Evolutionary conservation across 2,329 filamentous ascomycete genomes (phyloP).

Genomic region (Fusarium heterosporum): DNA sequence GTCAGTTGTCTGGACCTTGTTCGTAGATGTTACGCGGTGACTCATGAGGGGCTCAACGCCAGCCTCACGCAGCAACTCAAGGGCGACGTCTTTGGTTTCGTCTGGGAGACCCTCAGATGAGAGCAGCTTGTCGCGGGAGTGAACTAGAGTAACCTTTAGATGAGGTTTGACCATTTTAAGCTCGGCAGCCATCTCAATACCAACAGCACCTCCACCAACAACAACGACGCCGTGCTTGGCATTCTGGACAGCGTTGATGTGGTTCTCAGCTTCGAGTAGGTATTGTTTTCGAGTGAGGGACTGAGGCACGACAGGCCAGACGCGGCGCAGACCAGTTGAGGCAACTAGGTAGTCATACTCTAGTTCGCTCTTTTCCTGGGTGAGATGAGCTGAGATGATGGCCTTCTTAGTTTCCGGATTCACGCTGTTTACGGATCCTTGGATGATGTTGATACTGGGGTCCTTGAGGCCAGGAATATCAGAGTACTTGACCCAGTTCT

Average conservation of each 20-base stretch:
- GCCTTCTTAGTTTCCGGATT: conserved; percentile 71
- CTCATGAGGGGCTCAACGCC: conserved; percentile 75
- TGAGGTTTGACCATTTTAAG: conserved; percentile 75
- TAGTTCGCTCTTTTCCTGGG: conserved; percentile 57
- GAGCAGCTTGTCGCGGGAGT: conserved; percentile 76
- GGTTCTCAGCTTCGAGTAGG: conserved; percentile 69
- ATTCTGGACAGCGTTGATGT: conserved; percentile 66
- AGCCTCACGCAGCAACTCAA: conserved; percentile 68
- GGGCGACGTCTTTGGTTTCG: conserved; percentile 72
- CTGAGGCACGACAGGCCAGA: conserved; percentile 79
- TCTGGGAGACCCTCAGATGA: conserved; percentile 79
- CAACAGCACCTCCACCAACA: conserved; percentile 82
- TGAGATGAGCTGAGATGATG: conserved; percentile 62
- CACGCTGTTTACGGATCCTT: conserved; percentile 72
- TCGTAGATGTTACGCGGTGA: conserved; percentile 65
- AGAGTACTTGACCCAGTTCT: conserved; percentile 76
- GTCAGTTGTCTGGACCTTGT: conserved; percentile 58
- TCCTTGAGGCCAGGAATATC: conserved; percentile 75
- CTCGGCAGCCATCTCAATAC: conserved; percentile 85
- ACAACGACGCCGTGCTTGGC: conserved; percentile 72
- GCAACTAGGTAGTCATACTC: conserved; percentile 82
- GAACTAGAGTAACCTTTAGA: conserved; percentile 77
- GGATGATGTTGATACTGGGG: conserved; percentile 71
- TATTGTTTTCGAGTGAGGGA: conserved; percentile 71
- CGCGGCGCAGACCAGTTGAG: conserved; percentile 75